Evolutionary conservation across 2,329 filamentous ascomycete species (phyloP).

Genomic region (Sclerotinia trifoliorum): DNA sequence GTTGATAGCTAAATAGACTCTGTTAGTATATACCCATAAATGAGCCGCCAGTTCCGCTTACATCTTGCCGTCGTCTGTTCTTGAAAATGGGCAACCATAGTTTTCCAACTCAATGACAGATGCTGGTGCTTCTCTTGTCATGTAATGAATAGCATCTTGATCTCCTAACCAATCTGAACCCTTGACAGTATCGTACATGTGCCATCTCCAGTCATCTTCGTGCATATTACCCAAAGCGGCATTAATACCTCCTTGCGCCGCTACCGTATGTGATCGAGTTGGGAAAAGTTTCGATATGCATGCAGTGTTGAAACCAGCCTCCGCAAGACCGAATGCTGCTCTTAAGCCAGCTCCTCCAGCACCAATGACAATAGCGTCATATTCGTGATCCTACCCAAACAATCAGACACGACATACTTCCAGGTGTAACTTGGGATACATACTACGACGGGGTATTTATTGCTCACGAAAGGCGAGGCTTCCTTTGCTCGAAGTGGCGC

Average conservation of each 20-base stretch:
- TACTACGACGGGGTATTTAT: constrained; percentile 91
- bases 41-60: constrained; percentile 44
- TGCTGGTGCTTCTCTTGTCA: constrained; percentile 90
- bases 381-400: constrained; percentile 78
- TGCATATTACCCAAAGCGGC: constrained; percentile 69
- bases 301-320: constrained; percentile 63
- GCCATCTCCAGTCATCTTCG: constrained; percentile 97
- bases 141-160: constrained; percentile 97
- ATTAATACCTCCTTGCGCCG: constrained; percentile 66
- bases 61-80: constrained; percentile 96
- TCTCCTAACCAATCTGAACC: constrained; percentile 97
- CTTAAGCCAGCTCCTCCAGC: constrained; percentile 63
- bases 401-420: constrained; percentile 26
- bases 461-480: constrained; percentile 80
- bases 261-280: constrained; percentile 63
- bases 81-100: constrained; percentile 94
- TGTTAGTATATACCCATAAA: constrained; percentile 27
- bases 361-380: constrained; percentile 78
- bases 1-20: constrained; percentile 49
- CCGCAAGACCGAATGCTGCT: constrained; percentile 62
- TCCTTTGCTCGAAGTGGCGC: constrained; percentile 88
- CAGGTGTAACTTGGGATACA: constrained; percentile 33
- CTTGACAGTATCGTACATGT: constrained; percentile 99
- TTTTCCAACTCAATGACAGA: constrained; percentile 95
- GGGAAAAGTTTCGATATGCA: constrained; percentile 67